Conservation (phyloP, 139 green algal genomes). For the Picochlorum sp. region DNA sequence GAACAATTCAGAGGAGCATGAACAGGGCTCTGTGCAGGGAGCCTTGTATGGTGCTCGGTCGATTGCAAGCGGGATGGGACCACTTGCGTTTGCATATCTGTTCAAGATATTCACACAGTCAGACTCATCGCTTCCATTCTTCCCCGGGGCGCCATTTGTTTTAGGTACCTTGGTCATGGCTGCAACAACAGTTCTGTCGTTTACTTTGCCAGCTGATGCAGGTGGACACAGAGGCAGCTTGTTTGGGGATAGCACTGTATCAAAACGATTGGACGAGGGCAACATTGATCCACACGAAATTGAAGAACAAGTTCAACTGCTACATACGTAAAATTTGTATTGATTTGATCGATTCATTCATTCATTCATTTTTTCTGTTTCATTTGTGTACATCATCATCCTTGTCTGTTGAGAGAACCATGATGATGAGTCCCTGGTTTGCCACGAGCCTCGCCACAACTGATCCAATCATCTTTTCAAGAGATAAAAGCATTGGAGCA, state of each 20-base stretch:
- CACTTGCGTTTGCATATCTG: conserved; percentile 55
- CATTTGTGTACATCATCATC: no score
- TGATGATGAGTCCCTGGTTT: background rate
- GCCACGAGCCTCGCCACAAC: background rate
- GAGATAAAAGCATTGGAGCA: background rate
- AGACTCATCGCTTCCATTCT: conserved; percentile 36
- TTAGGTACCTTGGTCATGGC: conserved; percentile 35
- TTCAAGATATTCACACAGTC: conserved; percentile 51
- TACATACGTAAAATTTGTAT: background rate
- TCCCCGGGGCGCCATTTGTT: conserved; percentile 41
- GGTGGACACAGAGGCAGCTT: background rate
- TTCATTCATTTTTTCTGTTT: background rate
- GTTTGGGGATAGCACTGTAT: background rate
- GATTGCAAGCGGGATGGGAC: conserved; percentile 55
- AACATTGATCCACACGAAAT: background rate
- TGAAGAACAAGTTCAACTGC: background rate
- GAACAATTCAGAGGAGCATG: conserved; percentile 32
- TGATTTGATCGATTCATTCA: no score
- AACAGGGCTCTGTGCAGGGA: conserved; percentile 40
- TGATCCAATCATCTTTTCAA: conserved; percentile 7
- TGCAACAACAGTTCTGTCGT: conserved; percentile 18
- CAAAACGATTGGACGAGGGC: background rate
- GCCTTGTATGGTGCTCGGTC: conserved; percentile 52
- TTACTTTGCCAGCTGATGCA: background rate
- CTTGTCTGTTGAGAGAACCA: background rate